Evolutionary conservation across 106 monocot species (phyloP), one percentile per base, ranked within the genome.

Genomic region (Phalaenopsis aphrodite): DNA sequence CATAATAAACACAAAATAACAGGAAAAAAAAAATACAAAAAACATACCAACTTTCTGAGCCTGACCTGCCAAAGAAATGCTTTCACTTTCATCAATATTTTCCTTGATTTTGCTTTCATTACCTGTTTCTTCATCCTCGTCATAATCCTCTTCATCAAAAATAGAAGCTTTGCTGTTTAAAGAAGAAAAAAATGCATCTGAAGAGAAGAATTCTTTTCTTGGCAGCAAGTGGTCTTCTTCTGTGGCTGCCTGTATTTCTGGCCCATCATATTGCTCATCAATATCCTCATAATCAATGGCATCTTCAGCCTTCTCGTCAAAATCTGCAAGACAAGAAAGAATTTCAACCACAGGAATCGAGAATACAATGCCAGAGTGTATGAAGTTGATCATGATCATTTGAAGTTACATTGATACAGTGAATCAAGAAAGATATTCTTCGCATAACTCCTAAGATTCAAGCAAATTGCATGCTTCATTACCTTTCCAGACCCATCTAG

Each of bases 221-320:
- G 88, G 79, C 42, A 94, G 81, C 79, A 99, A 82, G 74, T 91
- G 78, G 47, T 90, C 92, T 82, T 94, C 92, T 68, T 91, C 91
- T 21, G 90, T 89, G 57, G 79, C 42, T 18, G 85, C 79, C 55
- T 99, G 89, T 82, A 89, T 77, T 77, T 94, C 98, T 75, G 98
- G 98, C 19, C 98, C 98, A 81, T 99, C 98, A 87, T 99, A 99
- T 66, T 99, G 92, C 84, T 99, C 98, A 41, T 99, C 98, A 47
- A 99, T 93, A 74, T 93, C 98, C 84, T 99, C 94, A 81, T 99
- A 99, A 80, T 99, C 91, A 81, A 99, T 78, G 42, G 99, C 99
- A 95, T 99, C 87, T 86, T 99, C 92, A 68, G 93, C 99, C 80
- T 95, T 99, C 80, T 92, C 88, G 86, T 91, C 94, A 86, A 94